A percentile compares a stretch with the other conserved stretches of the same genome.
Evolutionary conservation across 129 eudicot species (phyloP).

Genomic region (Cynara cardunculus): DNA sequence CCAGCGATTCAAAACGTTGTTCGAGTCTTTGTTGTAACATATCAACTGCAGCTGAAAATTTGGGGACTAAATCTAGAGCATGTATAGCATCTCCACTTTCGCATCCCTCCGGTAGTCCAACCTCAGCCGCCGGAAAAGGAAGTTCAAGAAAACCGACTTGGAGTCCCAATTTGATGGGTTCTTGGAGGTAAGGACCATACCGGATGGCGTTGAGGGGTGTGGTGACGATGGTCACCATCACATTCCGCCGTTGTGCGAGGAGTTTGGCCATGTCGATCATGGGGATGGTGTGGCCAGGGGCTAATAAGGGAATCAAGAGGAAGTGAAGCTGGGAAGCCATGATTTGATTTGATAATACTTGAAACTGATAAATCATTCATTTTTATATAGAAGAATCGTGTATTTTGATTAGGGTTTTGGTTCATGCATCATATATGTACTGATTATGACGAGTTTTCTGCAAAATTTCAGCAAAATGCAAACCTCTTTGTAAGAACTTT

Average conservation of each 20-base stretch:
- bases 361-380: background rate
- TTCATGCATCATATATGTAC: background rate
- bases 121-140: conserved; percentile 35
- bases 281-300: conserved; percentile 58
- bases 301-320: conserved; percentile 42
- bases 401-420: background rate
- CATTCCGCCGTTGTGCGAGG: conserved; percentile 23
- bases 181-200: conserved; percentile 25
- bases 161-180: conserved; percentile 31
- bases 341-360: background rate
- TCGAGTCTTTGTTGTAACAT: conserved; percentile 35
- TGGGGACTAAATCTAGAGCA: conserved; percentile 16
- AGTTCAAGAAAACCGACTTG: conserved; percentile 29
- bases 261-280: conserved; percentile 48
- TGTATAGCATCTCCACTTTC: conserved; percentile 48
- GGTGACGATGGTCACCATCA: conserved; percentile 40
- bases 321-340: conserved; percentile 40
- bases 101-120: conserved; percentile 57
- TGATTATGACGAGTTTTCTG: background rate
- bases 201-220: conserved; percentile 35
- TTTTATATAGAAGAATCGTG: conserved; percentile 1
- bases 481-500: background rate
- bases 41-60: conserved; percentile 26
- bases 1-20: conserved; percentile 26
- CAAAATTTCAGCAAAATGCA: background rate